Percentiles rank a stretch among this genome's conserved stretches.
Conservation (phyloP, 257 asterid genomes). For the Schizonepeta tenuifolia region DNA sequence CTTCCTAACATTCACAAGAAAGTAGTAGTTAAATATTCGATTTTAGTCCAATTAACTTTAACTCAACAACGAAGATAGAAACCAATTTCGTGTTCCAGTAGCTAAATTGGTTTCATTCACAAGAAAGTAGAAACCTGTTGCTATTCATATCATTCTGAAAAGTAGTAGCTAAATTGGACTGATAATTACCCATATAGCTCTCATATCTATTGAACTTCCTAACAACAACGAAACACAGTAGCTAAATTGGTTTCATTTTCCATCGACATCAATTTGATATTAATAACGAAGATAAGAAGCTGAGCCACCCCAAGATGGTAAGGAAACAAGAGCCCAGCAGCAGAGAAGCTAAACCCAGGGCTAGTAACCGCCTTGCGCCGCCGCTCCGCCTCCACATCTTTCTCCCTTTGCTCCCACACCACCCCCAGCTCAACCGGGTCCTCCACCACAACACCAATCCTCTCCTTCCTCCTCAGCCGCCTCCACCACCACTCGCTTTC, state of each 20-base stretch:
- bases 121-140: too few species aligned
- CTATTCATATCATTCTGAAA: too few species aligned
- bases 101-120: too few species aligned
- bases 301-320: slow-evolving; percentile 96
- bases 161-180: too few species aligned
- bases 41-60: too few species aligned
- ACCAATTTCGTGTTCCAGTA: background rate
- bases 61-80: too few species aligned
- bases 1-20: background rate
- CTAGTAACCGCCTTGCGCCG: slow-evolving; percentile 65
- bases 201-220: too few species aligned
- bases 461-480: slow-evolving; percentile 65
- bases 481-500: slow-evolving; percentile 61
- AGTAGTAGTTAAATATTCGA: too few species aligned
- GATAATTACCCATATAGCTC: too few species aligned
- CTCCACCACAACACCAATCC: slow-evolving; percentile 68
- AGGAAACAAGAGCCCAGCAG: slow-evolving; percentile 97
- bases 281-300: slow-evolving; percentile 45
- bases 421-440: slow-evolving; percentile 84
- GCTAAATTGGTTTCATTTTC: slow-evolving; percentile 9
- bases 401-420: slow-evolving; percentile 84
- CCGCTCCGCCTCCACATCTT: slow-evolving; percentile 93
- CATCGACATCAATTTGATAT: slow-evolving; percentile 1
- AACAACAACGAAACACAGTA: too few species aligned
- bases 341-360: slow-evolving; percentile 98